Evolutionary conservation across 2,329 filamentous ascomycete genomes (phyloP), one percentile per base, ranked within the genome.

Genomic region (Monosporascus ibericus): DNA sequence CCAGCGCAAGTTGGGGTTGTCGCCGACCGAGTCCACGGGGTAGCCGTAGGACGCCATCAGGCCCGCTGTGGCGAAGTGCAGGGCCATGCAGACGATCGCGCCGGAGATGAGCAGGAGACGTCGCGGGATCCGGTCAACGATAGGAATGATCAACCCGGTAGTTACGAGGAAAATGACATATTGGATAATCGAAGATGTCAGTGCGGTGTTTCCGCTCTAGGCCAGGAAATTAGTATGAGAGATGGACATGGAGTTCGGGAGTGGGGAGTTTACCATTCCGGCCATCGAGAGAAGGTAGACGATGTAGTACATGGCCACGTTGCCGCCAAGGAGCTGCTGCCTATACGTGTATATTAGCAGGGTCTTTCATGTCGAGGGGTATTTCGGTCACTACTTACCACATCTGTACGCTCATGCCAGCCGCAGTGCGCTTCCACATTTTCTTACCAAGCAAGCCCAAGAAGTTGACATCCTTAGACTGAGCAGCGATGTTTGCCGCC

Each of bases 261-360:
- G 6, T 24, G 3, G 18, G n/a, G 4, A 27, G 48, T 47, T 11
- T 30, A 49, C 40, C 63, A 83, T 75, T 42, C 75, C 75, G 8
- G 81, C 81, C 81, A 84, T 84, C 46, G 76, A 70, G 59, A 85
- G 84, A 55, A 84, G 77, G 55, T 84, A 84, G 0, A 84, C 76
- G 53, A 85, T 77, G 55, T 85, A 85, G 61, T 84, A 82, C 52
- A 80, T 73, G 59, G 78, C 78, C 2, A 81, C 76, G 49, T 82
- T 83, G 49, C 79, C 80, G 6, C 79, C 79, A 0, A 78, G 73
- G 17, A 82, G 63, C 47, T 82, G 80, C 40, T 80, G 78, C 78
- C 72, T 48, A 15, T 11, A 30, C 49, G 9, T 44, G 37, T 30
- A 18, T 4, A 9, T 22, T 17, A n/a, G 38, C 42, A 30, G 17